Percentiles rank a stretch among this genome's conserved stretches.
Evolutionary conservation across 78 protist genomes (phyloP).

Genomic region (Cyanophora paradoxa): DNA sequence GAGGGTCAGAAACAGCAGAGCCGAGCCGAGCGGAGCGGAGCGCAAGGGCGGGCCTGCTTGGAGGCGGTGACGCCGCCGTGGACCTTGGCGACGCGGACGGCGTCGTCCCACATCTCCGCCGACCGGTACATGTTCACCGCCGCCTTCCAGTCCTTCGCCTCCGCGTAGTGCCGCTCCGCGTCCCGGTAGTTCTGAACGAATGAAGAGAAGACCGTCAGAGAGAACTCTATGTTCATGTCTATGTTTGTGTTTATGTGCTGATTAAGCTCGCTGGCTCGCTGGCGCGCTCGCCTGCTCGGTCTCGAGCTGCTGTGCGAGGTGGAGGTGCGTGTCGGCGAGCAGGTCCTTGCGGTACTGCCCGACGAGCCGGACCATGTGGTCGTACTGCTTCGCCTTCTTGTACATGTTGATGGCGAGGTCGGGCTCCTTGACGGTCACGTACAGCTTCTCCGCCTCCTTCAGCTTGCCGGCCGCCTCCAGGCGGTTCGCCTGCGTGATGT

Average conservation of each 20-base stretch:
- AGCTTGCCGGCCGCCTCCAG: slow-evolving; percentile 53
- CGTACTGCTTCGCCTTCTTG: slow-evolving; percentile 56
- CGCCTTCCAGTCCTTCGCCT: slow-evolving; percentile 54
- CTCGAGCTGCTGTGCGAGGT: slow-evolving; percentile 69
- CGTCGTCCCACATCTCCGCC: slow-evolving; percentile 71
- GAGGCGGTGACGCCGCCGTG: slow-evolving; percentile 55
- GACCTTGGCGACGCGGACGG: slow-evolving; percentile 62
- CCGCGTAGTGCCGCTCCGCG: slow-evolving; percentile 69
- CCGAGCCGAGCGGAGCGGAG: not conserved
- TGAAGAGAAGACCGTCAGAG: not conserved
- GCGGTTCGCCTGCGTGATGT: slow-evolving; percentile 51
- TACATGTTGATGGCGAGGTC: slow-evolving; percentile 81
- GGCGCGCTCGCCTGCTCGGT: too few species aligned
- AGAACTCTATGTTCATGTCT: too few species aligned
- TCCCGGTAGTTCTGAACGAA: slow-evolving; percentile 9
- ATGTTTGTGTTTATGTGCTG: too few species aligned
- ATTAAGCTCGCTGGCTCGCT: too few species aligned
- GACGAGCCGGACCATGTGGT: slow-evolving; percentile 73
- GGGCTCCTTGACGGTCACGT: slow-evolving; percentile 38
- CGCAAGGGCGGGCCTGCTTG: slow-evolving; percentile 45
- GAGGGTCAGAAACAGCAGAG: not conserved
- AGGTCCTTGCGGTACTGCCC: slow-evolving; percentile 32
- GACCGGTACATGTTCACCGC: slow-evolving; percentile 68
- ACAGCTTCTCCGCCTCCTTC: slow-evolving; percentile 57
- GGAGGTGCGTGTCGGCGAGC: slow-evolving; percentile 57